Conservation (phyloP, 306 rosid genomes). For the Myrica gale region DNA sequence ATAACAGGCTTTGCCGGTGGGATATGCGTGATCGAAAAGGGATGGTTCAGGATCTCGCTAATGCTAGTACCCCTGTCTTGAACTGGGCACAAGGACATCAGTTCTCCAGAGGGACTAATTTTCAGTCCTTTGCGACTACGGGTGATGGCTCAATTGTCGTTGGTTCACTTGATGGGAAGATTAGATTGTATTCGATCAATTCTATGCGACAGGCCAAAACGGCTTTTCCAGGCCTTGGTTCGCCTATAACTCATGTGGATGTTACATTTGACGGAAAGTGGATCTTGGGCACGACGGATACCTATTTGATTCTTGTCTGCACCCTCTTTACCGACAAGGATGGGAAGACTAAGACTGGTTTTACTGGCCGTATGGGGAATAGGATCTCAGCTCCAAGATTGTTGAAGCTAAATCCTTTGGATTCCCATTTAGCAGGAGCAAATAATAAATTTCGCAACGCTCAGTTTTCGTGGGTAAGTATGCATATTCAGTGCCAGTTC, state of each 20-base stretch:
- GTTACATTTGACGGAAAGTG: slow-evolving; percentile 96
- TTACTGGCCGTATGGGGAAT: slow-evolving; percentile 90
- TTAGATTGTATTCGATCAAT: slow-evolving; percentile 72
- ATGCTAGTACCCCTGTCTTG: slow-evolving; percentile 59
- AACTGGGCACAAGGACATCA: slow-evolving; percentile 97
- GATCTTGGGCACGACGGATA: slow-evolving; percentile 89
- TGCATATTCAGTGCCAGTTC: slow-evolving; percentile 1
- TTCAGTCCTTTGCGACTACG: slow-evolving; percentile 93
- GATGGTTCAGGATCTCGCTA: slow-evolving; percentile 80
- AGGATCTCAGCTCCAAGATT: slow-evolving; percentile 88
- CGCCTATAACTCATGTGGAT: slow-evolving; percentile 87
- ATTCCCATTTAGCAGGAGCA: slow-evolving; percentile 85
- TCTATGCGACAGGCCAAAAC: slow-evolving; percentile 95
- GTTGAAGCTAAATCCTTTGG: slow-evolving; percentile 88
- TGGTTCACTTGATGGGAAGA: slow-evolving; percentile 94
- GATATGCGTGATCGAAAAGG: slow-evolving; percentile 97
- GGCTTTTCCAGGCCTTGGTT: slow-evolving; percentile 97
- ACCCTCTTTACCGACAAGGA: slow-evolving; percentile 77
- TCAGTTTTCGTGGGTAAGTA: slow-evolving; percentile 94
- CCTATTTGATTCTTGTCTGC: slow-evolving; percentile 79
- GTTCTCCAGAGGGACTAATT: slow-evolving; percentile 88
- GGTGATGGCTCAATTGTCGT: slow-evolving; percentile 98
- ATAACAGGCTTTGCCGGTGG: slow-evolving; percentile 97
- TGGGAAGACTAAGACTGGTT: slow-evolving; percentile 84
- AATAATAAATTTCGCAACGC: slow-evolving; percentile 85